Evolutionary conservation across 768 basidiomycete genomes (phyloP), one percentile per base, ranked within the genome.

Genomic region (Tylopilus plumbeoviolaceoides): DNA sequence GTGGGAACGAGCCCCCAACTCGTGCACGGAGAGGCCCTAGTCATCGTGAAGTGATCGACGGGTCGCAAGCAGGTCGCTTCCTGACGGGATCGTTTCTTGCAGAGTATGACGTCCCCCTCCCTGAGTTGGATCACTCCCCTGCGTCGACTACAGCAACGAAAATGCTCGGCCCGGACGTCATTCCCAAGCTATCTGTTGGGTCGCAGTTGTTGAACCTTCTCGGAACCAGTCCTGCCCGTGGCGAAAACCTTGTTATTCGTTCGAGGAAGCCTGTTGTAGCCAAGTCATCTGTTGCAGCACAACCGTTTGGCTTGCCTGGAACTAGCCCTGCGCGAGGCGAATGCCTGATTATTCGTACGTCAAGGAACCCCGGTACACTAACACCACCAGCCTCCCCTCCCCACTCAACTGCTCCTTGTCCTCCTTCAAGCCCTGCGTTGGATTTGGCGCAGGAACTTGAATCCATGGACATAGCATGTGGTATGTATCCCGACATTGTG

Each of bases 391-490:
- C 28, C 8, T 57, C 50, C 4, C 56, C 51, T 1, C 41, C 27
- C 15, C 30, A 14, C 31, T n/a, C 15, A 40, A 15, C 6, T 17
- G 4, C 5, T 11, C 14, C 51, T 12, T 41, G 44, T 33, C 54
- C 57, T 23, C 56, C 57, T 38, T 48, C 59, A 11, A 65, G 61
- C 38, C 66, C 58, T 44, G 56, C 57, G 10, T 55, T 40, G 0
- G 63, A 59, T 44, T 48, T 69, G 58, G 53, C 47, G 3, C 51
- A 59, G 27, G 63, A 50, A 6, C 27, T 71, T 20, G 39, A 31
- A 15, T 69, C 58, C 12, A 61, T 69, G 57, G 53, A 43, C 39
- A 53, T 71, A 2, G 20, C n/a, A n/a, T n/a, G 56, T n/a, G 68
- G 68, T 69, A 62, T 52, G 68, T 70, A 7, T 54, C 27, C 33